A percentile compares a stretch with the other conserved stretches of the same genome.
Evolutionary conservation across 805 yeast genomes (phyloP).

Genomic region (Groenewaldozyma tartarivorans): DNA sequence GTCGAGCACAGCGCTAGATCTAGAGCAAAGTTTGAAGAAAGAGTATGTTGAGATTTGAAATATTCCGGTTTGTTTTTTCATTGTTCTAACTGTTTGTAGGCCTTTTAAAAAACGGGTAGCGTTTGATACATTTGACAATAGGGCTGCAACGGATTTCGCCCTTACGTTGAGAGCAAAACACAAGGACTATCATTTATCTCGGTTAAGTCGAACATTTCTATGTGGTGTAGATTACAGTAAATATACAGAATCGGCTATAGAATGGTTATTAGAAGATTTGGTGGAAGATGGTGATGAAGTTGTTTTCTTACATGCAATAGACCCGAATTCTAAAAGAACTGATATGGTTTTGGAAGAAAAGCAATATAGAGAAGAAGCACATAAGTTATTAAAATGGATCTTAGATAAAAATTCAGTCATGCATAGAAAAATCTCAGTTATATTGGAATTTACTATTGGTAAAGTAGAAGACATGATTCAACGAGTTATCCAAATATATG

Average conservation of each 20-base stretch:
- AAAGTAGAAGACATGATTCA: conserved; percentile 34
- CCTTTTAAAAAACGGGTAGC: conserved; percentile 28
- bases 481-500: conserved; percentile 35
- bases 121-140: conserved; percentile 36
- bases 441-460: conserved; percentile 37
- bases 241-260: conserved; percentile 34
- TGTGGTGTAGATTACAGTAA: conserved; percentile 36
- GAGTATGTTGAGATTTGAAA: not conserved
- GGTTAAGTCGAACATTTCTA: conserved; percentile 35
- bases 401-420: conserved; percentile 24
- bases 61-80: too few relatives aligned
- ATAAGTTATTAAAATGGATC: conserved; percentile 26
- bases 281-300: conserved; percentile 38
- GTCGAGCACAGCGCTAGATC: not conserved
- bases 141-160: conserved; percentile 26
- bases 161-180: conserved; percentile 34
- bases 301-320: conserved; percentile 35
- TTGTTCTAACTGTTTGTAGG: conserved; percentile 1
- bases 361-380: conserved; percentile 29
- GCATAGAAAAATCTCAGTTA: conserved; percentile 33
- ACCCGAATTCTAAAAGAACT: conserved; percentile 23
- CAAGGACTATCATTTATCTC: conserved; percentile 26
- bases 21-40: not conserved
- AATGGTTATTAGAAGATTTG: conserved; percentile 38
- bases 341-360: conserved; percentile 12